Base-by-base conservation (phyloP, 1,284 basidiomycete genomes). In the Cerioporus squamosus region DNA sequence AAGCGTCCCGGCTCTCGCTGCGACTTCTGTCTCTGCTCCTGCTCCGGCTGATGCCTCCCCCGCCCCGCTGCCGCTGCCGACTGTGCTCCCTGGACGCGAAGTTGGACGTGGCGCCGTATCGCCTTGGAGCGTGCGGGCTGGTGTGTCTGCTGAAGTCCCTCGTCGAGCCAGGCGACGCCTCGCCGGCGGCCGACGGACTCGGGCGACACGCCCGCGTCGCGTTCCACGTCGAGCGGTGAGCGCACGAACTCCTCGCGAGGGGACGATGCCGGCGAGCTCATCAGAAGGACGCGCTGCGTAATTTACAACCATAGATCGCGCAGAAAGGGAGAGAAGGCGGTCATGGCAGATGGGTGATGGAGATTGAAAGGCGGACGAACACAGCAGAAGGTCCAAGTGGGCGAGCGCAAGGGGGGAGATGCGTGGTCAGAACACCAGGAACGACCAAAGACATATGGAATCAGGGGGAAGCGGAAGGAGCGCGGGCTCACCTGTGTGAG, bases 401-500 rank as follows among this genome's bases (percentile, higher is more conserved):
- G 12, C 15, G 15, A 39, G 40, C n/a, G n/a, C 4, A 18, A 15
- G 4, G 40, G 39, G 18, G 15, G n/a, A 22, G n/a, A n/a, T 6
- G n/a, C 40, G 20, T n/a, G 40, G 22, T 36, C 14, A 40, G 22
- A 9, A 24, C 44, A 3, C 10, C 33, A 36, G 33, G 33, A 36
- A 36, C 33, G 14, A 36, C 33, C 33, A 12, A 6, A 10, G 33
- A 10, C 14, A 36, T 36, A 15, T 29, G 14, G 33, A 36, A 36
- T 6, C 12, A 36, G 12, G 12, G 33, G 33, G 10, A 3, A 12
- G 14, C 33, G 33, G 33, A 36, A 36, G 33, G 33, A 15, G 12
- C 33, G 33, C 14, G 14, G 33, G 52, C 76, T 53, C 66, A 86
- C 86, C 78, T 90, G 88, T 42, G 88, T 87, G 20, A 90, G 86